These are phyloP conservation scores for Aaosphaeria pasadenensis DNA, from an alignment of 2,329 filamentous ascomycete species.

Conservation along the genomic window DNA sequence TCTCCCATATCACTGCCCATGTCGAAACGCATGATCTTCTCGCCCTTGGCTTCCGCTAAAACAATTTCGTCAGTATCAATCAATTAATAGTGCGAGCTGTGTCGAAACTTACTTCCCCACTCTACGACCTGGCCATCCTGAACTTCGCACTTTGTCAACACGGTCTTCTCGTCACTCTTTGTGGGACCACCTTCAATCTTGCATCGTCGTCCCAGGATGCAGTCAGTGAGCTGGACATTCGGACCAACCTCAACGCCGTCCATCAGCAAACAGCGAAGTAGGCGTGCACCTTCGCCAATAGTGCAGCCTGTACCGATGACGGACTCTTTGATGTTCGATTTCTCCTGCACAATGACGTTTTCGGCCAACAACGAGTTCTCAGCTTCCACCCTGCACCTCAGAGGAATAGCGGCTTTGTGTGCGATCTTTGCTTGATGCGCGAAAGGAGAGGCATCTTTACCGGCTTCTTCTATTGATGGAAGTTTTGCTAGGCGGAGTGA, in stretches of 20 bases:
- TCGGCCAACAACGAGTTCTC: constrained; percentile 80
- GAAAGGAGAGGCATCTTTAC: constrained; percentile 60
- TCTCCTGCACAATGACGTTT: constrained; percentile 86
- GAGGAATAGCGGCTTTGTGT: constrained; percentile 77
- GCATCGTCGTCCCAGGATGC: constrained; percentile 77
- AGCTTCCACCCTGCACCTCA: constrained; percentile 76
- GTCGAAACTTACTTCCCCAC: constrained; percentile 58
- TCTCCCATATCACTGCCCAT: constrained; percentile 26
- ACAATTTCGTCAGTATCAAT: neutral
- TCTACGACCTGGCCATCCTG: constrained; percentile 81
- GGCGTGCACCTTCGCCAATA: constrained; percentile 79
- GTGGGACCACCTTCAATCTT: constrained; percentile 76
- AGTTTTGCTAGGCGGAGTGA: constrained; percentile 86
- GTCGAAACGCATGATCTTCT: constrained; percentile 59
- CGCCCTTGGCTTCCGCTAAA: constrained; percentile 55
- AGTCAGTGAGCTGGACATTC: constrained; percentile 80
- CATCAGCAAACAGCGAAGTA: constrained; percentile 89
- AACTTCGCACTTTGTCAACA: constrained; percentile 87
- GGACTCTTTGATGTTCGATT: constrained; percentile 86
- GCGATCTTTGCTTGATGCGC: constrained; percentile 78
- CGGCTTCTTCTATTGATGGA: constrained; percentile 64
- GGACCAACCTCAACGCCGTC: constrained; percentile 84
- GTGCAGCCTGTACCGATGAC: constrained; percentile 86
- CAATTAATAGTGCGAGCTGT: neutral
- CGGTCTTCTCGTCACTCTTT: constrained; percentile 40